Percentiles rank a stretch among this genome's conserved stretches.
phyloP scores from a whole-genome alignment of 2,329 filamentous ascomycete genomes.

The Dothistroma septosporum region DNA sequence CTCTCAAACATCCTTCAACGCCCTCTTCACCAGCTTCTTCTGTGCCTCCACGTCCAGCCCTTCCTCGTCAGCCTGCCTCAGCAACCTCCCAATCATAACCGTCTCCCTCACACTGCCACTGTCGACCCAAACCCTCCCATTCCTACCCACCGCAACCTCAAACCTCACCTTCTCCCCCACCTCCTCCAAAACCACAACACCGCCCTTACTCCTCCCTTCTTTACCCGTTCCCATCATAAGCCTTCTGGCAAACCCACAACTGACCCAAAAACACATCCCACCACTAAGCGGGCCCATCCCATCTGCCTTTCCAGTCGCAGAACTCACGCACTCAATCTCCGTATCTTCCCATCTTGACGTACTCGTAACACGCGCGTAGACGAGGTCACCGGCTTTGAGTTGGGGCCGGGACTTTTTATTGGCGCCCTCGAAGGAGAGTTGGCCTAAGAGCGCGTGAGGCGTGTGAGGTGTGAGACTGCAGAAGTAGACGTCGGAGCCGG shows the following conservation, averaged over 20 bases:
- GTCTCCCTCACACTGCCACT: constrained; percentile 69
- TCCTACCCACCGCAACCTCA: constrained; percentile 88
- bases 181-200: constrained; percentile 71
- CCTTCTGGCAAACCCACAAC: constrained; percentile 74
- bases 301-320: constrained; percentile 80
- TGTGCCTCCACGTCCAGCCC: constrained; percentile 62
- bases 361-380: constrained; percentile 80
- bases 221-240: constrained; percentile 60
- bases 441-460: constrained; percentile 66
- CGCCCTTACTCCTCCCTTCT: constrained; percentile 45
- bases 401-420: constrained; percentile 87
- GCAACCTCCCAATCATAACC: constrained; percentile 71
- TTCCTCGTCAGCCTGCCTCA: constrained; percentile 72
- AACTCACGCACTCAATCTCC: constrained; percentile 84
- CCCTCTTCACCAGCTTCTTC: constrained; percentile 63
- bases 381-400: constrained; percentile 68
- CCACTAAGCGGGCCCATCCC: constrained; percentile 78
- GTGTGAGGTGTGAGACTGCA: constrained; percentile 67
- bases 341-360: constrained; percentile 80
- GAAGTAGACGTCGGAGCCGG: constrained; percentile 71
- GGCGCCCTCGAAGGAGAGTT: constrained; percentile 88
- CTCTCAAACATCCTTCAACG: constrained; percentile 54
- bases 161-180: constrained; percentile 79
- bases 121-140: constrained; percentile 89
- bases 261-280: constrained; percentile 82